Conservation (phyloP, 192 early-diverging fungal species). For the Podila clonocystis region DNA sequence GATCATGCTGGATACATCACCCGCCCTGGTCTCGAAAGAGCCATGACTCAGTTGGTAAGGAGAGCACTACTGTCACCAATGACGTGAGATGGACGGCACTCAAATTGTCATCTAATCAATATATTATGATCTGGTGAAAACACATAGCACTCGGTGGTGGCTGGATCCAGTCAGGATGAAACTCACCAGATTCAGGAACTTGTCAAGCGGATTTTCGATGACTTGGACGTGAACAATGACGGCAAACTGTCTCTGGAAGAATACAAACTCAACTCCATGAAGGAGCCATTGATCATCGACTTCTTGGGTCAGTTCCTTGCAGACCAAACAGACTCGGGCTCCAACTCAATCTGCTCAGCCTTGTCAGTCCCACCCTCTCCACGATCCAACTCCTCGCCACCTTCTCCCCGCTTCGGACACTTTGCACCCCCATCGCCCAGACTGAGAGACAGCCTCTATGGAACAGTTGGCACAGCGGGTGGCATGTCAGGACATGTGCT, state of each 20-base stretch:
- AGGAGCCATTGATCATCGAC: constrained; percentile 81
- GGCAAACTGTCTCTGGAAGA: constrained; percentile 78
- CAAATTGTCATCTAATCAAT: too few species aligned
- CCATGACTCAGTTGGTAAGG: constrained; percentile 79
- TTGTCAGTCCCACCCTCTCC: constrained; percentile 48
- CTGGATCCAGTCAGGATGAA: constrained; percentile 68
- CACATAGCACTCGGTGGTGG: constrained; percentile 42
- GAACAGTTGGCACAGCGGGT: constrained; percentile 12
- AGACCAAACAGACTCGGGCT: constrained; percentile 53
- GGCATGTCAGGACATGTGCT: constrained; percentile 37
- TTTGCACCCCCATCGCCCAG: constrained; percentile 48
- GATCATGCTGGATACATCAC: constrained; percentile 80
- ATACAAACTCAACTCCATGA: constrained; percentile 82
- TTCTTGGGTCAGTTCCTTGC: constrained; percentile 81
- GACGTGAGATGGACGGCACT: not conserved
- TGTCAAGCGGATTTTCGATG: constrained; percentile 79
- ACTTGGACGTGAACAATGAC: constrained; percentile 83
- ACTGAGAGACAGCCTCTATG: constrained; percentile 44
- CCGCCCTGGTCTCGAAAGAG: constrained; percentile 73
- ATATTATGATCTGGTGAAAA: too few species aligned
- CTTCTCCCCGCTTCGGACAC: constrained; percentile 46
- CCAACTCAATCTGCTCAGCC: constrained; percentile 48
- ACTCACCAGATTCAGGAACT: constrained; percentile 69
- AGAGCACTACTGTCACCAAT: not conserved
- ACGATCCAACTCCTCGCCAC: constrained; percentile 42